Evolutionary conservation across 164 flowering plant species (phyloP), one percentile per base, ranked within the genome.

Genomic region (Stephania yunnanensis): DNA sequence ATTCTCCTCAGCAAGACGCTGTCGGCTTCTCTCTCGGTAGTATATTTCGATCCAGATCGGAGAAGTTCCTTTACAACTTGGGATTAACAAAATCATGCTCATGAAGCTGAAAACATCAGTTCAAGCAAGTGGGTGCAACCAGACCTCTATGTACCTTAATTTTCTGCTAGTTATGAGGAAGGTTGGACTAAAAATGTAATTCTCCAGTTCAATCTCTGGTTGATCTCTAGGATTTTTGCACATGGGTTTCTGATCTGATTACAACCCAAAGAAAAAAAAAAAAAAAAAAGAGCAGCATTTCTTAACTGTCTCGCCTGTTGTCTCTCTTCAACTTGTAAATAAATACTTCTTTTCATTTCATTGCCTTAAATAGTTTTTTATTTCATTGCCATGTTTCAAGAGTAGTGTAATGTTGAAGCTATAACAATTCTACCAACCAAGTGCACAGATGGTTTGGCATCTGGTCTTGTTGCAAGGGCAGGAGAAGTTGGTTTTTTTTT

Each of bases 11-110:
- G 0, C 85, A 82, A 42, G 91, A 86, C 42, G 77, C 82, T 12
- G 90, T 85, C 15, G 78, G 74, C 25, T 92, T 95, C 81, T 95
- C 98, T 9, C 77, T 93, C 52, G 89, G 97, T 10, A 87, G 77
- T 79, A 77, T 92, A 46, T 88, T 95, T 76, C 82, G 89, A 74
- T 79, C 94, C 1, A 86, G 92, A 74, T 93, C 97, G 3, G 97
- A 92, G 84, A 95, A 87, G 84, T 84, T 93, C 50, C 92, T 94
- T 30, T 91, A 83, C 78, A 89, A 84, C 83, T 74, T 93, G 85
- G 98, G 98, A 4, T 76, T 93, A 73, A 89, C 87, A 17, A 90
- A 80, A 79, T 91, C 97, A 63, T 91, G 70, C 70, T 87, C 94
- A 63, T 89, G 78, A 87, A 36, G 42, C 42, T 36, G 75, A 64